Conservation (phyloP, 495 filamentous ascomycete species). For the Ramalina peruviana region DNA sequence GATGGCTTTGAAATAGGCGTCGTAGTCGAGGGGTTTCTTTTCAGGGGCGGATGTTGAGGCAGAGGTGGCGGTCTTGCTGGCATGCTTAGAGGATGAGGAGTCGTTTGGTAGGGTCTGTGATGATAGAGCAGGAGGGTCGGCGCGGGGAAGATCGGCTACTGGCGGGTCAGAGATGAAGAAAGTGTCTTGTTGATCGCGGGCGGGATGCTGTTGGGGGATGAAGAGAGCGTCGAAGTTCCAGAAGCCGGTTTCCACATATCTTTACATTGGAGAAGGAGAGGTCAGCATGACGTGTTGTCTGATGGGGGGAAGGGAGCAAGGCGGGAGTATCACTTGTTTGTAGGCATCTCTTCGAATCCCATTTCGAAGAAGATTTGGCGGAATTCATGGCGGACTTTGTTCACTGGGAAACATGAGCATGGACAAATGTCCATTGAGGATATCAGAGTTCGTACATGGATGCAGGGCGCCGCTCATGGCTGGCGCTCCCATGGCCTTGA, state of each 20-base stretch:
- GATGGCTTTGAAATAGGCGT: slow-evolving; percentile 77
- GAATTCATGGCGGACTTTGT: slow-evolving; percentile 89
- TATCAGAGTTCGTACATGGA: slow-evolving; percentile 33
- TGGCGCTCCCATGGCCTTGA: slow-evolving; percentile 73
- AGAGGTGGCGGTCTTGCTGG: slow-evolving; percentile 15
- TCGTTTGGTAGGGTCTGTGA: slow-evolving; percentile 17
- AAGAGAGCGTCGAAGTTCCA: slow-evolving; percentile 98
- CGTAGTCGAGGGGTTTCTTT: slow-evolving; percentile 45
- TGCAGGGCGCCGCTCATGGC: slow-evolving; percentile 77
- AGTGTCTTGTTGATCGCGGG: slow-evolving; percentile 91
- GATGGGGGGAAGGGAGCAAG: neutral
- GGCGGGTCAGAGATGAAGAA: slow-evolving; percentile 92
- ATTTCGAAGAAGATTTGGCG: slow-evolving; percentile 94
- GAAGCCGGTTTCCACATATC: slow-evolving; percentile 90
- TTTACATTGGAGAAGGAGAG: slow-evolving; percentile 12
- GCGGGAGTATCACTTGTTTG: slow-evolving; percentile 34
- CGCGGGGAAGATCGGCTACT: slow-evolving; percentile 58
- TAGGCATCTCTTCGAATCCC: slow-evolving; percentile 78
- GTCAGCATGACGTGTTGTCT: slow-evolving; percentile 19
- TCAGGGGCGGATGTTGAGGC: neutral
- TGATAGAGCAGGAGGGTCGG: slow-evolving; percentile 39
- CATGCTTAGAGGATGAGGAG: neutral
- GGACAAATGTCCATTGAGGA: neutral
- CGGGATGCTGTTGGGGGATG: slow-evolving; percentile 94
- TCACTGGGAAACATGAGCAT: slow-evolving; percentile 33